phyloP scores from a whole-genome alignment of 345 rosid species.

The Eutrema japonicum region DNA sequence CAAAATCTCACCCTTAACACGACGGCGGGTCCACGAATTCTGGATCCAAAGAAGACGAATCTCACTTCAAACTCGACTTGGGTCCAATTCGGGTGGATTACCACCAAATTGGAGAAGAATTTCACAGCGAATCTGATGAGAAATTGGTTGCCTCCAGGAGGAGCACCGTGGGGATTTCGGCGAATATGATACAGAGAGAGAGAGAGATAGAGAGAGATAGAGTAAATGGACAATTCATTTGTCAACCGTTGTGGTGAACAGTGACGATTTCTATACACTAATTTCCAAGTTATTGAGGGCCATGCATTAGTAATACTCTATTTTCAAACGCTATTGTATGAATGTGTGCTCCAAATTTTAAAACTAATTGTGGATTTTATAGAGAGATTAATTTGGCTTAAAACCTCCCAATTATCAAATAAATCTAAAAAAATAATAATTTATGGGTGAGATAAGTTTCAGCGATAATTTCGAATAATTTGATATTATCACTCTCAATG shows the following conservation, averaged over 20 bases:
- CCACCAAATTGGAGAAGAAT: slow-evolving; percentile 54
- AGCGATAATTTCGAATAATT: slow-evolving; percentile 16
- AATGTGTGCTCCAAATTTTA: not conserved
- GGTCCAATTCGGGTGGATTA: slow-evolving; percentile 51
- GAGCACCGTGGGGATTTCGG: slow-evolving; percentile 60
- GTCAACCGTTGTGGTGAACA: no score
- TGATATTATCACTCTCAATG: slow-evolving; percentile 19
- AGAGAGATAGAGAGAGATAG: no score
- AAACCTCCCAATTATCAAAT: no score
- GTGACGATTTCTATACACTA: no score
- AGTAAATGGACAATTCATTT: no score
- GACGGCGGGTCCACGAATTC: not conserved
- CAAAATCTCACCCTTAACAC: slow-evolving; percentile 25
- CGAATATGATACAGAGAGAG: slow-evolving; percentile 12
- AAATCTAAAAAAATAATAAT: no score
- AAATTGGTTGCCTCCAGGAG: slow-evolving; percentile 72
- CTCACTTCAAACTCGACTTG: slow-evolving; percentile 28
- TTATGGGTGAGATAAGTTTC: not conserved
- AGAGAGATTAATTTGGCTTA: not conserved
- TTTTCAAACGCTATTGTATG: not conserved
- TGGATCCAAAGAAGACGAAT: slow-evolving; percentile 23
- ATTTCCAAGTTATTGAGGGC: no score
- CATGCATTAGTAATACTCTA: no score
- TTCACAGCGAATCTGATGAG: slow-evolving; percentile 58
- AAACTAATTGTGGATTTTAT: not conserved